Evolutionary conservation across 371 early-diverging fungal species (phyloP), one percentile per base, ranked within the genome.

Genomic region (Actinomucor elegans): DNA sequence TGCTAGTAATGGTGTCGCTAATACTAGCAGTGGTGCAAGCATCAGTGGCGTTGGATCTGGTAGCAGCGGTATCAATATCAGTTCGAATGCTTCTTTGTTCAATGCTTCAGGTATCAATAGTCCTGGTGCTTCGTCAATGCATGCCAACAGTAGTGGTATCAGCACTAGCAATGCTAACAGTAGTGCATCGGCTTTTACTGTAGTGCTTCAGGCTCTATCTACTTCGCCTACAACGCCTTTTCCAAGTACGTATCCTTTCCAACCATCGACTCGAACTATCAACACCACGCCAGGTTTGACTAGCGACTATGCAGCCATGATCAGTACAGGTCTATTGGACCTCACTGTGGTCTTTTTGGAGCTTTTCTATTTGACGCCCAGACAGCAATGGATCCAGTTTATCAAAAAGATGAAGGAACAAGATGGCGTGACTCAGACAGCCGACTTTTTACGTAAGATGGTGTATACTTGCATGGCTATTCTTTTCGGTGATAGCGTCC

Each of bases 381-480:
- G 48, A 4, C 68, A 75, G 15, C 73, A 75, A 48, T 71, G 78
- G 75, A 43, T 66, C 1, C 52, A 38, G 1, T 79, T 66, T 56
- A 50, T 80, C 17, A 48, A 64, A 9, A 52, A 55, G 10, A 69
- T 64, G 57, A 43, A 59, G 14, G 72, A 66, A 6, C 57, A 61
- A 4, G 80, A 82, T 23, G 77, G 83, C 2, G 48, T 76, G 9
- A 71, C 77, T n/a, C 53, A 68, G 4, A 79, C 76, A 1, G 69
- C 79, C 27, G 68, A 73, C 4, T 76, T 85, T 43, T 54, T 88
- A 40, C 61, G 80, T 11, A 69, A 80, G 20, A 45, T 86, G 17
- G 71, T 80, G 32, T 74, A 82, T 27, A 71, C 80, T 3, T 77
- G 80, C 18, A 66, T 68, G 64, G 64, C 70, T 2, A 74, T 81